phyloP scores from a whole-genome alignment of 768 basidiomycete species.

The Suillus paluster region DNA sequence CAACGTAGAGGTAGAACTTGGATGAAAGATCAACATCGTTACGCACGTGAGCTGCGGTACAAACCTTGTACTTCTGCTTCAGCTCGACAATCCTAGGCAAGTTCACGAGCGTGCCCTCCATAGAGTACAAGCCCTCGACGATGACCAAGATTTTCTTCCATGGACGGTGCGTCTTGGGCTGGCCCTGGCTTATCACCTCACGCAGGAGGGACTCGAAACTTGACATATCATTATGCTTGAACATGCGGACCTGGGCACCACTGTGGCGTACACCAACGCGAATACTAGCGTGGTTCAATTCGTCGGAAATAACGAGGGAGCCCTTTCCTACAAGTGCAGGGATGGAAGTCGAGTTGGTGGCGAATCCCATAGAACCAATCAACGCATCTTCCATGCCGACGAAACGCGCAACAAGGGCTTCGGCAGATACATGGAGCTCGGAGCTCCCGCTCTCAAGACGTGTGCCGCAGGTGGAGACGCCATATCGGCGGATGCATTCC shows the following conservation, averaged over 20 bases:
- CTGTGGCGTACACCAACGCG: conserved; percentile 89
- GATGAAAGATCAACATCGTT: conserved; percentile 40
- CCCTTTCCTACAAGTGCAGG: conserved; percentile 92
- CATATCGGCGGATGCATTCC: conserved; percentile 79
- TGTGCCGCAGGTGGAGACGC: conserved; percentile 75
- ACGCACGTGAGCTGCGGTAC: not conserved
- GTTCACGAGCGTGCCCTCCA: conserved; percentile 95
- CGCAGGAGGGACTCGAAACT: conserved; percentile 78
- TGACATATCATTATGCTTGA: conserved; percentile 96
- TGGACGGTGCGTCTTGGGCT: conserved; percentile 96
- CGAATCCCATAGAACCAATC: conserved; percentile 93
- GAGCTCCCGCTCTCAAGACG: conserved; percentile 85
- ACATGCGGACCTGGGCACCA: conserved; percentile 88
- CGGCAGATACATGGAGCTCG: conserved; percentile 82
- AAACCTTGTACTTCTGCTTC: conserved; percentile 94
- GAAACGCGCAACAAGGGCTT: conserved; percentile 89
- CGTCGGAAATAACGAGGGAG: conserved; percentile 94
- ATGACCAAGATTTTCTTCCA: conserved; percentile 98
- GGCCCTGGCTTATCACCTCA: conserved; percentile 96
- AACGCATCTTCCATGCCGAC: conserved; percentile 89
- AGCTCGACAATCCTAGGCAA: conserved; percentile 82
- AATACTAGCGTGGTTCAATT: conserved; percentile 95
- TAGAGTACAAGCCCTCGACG: conserved; percentile 95
- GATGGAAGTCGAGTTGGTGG: conserved; percentile 91
- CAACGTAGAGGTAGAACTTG: conserved; percentile 94